Percentiles rank a stretch among this genome's conserved stretches.
Conservation (phyloP, 108 stramenopile genomes). For the Cyclotella distinguenda region DNA sequence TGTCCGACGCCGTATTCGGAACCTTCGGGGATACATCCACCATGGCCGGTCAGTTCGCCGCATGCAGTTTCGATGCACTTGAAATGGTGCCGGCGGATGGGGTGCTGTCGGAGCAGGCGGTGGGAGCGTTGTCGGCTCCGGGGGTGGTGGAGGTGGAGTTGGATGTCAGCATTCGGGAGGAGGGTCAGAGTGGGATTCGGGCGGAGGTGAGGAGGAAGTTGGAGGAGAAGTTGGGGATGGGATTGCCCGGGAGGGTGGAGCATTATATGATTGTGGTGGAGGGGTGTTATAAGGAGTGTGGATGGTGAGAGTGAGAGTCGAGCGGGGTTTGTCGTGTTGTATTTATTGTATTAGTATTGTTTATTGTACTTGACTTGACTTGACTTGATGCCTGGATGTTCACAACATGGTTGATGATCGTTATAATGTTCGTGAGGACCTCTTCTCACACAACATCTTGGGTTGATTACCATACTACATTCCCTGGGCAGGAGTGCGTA, state of each 20-base stretch:
- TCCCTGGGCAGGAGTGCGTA: conserved; percentile 43
- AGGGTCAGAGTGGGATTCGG: conserved; percentile 1
- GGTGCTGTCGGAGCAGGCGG: neutral
- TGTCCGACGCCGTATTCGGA: conserved; percentile 41
- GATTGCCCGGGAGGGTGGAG: conserved; percentile 24
- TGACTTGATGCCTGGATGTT: too few species aligned
- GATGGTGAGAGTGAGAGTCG: conserved; percentile 3
- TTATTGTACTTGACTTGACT: too few species aligned
- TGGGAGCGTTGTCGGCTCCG: conserved; percentile 6
- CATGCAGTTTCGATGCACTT: conserved; percentile 30
- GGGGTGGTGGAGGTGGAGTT: conserved; percentile 46
- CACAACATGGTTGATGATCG: neutral
- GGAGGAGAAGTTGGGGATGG: conserved; percentile 14
- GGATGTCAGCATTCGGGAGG: conserved; percentile 1
- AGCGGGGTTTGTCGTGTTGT: neutral
- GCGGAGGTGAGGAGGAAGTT: conserved; percentile 27
- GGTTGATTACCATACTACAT: too few species aligned
- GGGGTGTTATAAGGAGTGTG: conserved; percentile 32
- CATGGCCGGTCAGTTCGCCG: conserved; percentile 33
- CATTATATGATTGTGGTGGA: conserved; percentile 39
- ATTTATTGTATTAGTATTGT: neutral
- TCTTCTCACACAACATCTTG: too few species aligned
- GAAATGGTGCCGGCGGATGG: conserved; percentile 12
- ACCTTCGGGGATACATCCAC: conserved; percentile 35
- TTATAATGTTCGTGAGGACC: neutral